Evolutionary conservation across 257 asterid species (phyloP).

Genomic region (Przewalskia tangutica): DNA sequence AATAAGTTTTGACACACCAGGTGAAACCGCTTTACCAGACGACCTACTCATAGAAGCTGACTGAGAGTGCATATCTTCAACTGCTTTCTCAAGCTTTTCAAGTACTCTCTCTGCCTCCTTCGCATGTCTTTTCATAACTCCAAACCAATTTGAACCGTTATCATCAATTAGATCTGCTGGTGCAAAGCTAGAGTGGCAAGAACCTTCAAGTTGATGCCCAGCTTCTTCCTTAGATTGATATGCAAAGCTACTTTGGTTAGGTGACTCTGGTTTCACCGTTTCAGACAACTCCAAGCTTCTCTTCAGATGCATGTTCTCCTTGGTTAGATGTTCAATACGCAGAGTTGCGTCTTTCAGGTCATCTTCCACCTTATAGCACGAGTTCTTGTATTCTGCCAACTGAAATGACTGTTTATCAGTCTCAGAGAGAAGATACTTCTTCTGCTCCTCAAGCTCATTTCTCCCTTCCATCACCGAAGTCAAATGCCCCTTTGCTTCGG

Average conservation of each 20-base stretch:
- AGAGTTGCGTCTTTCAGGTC: conserved; percentile 45
- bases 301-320: conserved; percentile 45
- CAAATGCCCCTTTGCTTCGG: conserved; percentile 27
- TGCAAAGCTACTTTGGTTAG: conserved; percentile 14
- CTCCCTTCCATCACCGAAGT: conserved; percentile 36
- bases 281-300: conserved; percentile 42
- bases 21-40: conserved; percentile 32
- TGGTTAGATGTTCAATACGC: conserved; percentile 36
- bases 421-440: conserved; percentile 23
- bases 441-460: conserved; percentile 51
- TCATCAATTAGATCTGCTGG: not conserved
- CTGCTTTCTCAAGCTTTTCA: conserved; percentile 60
- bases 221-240: conserved; percentile 30
- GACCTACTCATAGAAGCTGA: conserved; percentile 41
- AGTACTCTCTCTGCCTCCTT: conserved; percentile 42
- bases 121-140: conserved; percentile 40
- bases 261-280: conserved; percentile 28
- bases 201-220: conserved; percentile 16
- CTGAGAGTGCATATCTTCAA: conserved; percentile 46
- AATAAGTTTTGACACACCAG: conserved; percentile 78
- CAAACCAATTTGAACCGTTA: conserved; percentile 25
- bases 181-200: not conserved
- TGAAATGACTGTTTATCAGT: conserved; percentile 42
- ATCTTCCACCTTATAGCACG: conserved; percentile 31
- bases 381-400: conserved; percentile 30